Percentiles rank a stretch among this genome's conserved stretches.
These are phyloP conservation scores for Teunomyces barrocoloradensis DNA, from an alignment of 805 yeast genomes.

Conservation along the genomic window DNA sequence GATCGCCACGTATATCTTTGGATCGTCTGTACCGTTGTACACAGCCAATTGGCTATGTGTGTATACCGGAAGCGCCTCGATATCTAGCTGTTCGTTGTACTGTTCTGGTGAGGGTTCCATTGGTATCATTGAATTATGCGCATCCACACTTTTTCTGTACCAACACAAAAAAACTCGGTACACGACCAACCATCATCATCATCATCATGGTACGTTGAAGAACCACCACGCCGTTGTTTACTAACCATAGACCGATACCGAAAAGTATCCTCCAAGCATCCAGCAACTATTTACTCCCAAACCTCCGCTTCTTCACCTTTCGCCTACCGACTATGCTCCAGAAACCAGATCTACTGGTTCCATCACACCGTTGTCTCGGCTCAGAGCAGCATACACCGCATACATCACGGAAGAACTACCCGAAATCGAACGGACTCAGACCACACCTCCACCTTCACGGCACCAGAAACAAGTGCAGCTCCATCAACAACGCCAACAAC, in stretches of 20 bases:
- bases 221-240: neutral
- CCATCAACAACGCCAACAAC: constrained; percentile 6
- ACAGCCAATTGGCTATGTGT: constrained; percentile 31
- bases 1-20: constrained; percentile 65
- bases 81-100: constrained; percentile 30
- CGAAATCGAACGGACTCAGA: constrained; percentile 1
- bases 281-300: constrained; percentile 56
- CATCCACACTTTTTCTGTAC: no score
- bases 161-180: neutral
- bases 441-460: neutral
- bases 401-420: constrained; percentile 25
- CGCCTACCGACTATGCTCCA: constrained; percentile 50
- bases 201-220: no score
- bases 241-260: constrained; percentile 7
- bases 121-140: no score
- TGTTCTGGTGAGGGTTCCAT: constrained; percentile 21
- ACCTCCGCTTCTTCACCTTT: constrained; percentile 51
- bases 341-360: constrained; percentile 45
- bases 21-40: constrained; percentile 30
- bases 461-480: constrained; percentile 3
- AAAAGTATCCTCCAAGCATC: constrained; percentile 39
- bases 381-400: constrained; percentile 19
- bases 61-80: constrained; percentile 28
- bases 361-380: constrained; percentile 46
- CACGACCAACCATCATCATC: no score